Evolutionary conservation across 306 rosid genomes (phyloP), one percentile per base, ranked within the genome.

Genomic region (Fragaria vesca): DNA sequence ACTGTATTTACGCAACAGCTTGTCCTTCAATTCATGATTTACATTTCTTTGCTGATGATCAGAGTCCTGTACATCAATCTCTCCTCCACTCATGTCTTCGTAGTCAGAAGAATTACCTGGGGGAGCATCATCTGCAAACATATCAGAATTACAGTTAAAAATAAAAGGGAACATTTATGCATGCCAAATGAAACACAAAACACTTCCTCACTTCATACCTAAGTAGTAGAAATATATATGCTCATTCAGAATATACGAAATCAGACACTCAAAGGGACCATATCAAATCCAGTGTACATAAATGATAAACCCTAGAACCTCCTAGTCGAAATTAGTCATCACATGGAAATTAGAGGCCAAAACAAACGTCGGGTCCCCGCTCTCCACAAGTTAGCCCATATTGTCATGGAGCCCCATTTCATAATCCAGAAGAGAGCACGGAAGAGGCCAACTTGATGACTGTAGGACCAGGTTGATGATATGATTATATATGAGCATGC

Each of bases 11-110:
- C 86, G 85, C 32, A 86, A 72, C 42, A 93, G 89, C n/a, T 82
- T 84, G 24, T 86, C 93, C 87, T 93, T 93, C 40, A 93, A 84
- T 62, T 89, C 89, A 51, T 72, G 82, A 76, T 81, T 88, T 79
- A 82, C 88, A 45, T 45, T 20, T 2, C 54, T 73, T 69, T 55
- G 81, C 78, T 66, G 73, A 65, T 63, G 73, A 18, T 62, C 42
- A 18, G 38, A 24, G 46, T 78, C 88, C 26, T 13, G 80, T 30
- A 50, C 75, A 61, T 88, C 91, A 17, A 75, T 78, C 75, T 85
- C 92, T 47, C 81, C 90, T 30, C 43, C 80, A 2, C 85, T 79
- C 18, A 71, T 8, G 32, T 85, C 89, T 58, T 86, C 91, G 30
- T 77, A 86, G 0, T 77, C 87, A 0, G 88, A 84, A 5, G 91